These are phyloP conservation scores for Groenewaldozyma salmanticensis DNA, from an alignment of 805 yeast genomes.

Conservation along the genomic window DNA sequence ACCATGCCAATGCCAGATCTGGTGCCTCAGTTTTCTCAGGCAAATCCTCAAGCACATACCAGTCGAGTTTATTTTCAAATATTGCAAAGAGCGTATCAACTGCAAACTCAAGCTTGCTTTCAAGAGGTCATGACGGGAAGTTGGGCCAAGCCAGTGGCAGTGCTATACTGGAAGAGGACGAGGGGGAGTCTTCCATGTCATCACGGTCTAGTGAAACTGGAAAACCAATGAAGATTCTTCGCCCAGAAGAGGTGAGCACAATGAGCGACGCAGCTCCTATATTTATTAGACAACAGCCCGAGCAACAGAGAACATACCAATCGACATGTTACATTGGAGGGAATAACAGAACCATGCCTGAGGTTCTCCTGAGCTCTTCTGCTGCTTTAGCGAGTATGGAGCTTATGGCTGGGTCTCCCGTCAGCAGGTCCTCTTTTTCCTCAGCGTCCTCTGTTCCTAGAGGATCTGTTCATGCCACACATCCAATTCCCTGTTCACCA, in stretches of 20 bases:
- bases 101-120: slow-evolving; percentile 7
- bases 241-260: slow-evolving; percentile 11
- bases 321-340: slow-evolving; percentile 3
- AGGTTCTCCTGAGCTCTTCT: slow-evolving; percentile 8
- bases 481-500: neutral
- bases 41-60: slow-evolving; percentile 11
- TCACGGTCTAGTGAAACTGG: slow-evolving; percentile 9
- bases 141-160: neutral
- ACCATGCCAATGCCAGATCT: slow-evolving; percentile 2
- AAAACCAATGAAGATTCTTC: slow-evolving; percentile 13
- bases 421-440: slow-evolving; percentile 3
- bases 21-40: slow-evolving; percentile 8
- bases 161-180: slow-evolving; percentile 6
- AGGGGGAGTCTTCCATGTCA: slow-evolving; percentile 7
- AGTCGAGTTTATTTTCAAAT: slow-evolving; percentile 12
- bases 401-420: slow-evolving; percentile 1
- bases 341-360: slow-evolving; percentile 8
- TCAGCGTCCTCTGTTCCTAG: slow-evolving; percentile 1
- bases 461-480: neutral
- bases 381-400: neutral
- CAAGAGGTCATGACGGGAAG: slow-evolving; percentile 3
- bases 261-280: slow-evolving; percentile 8
- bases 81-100: slow-evolving; percentile 9
- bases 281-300: slow-evolving; percentile 4
- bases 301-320: slow-evolving; percentile 5